phyloP scores from a whole-genome alignment of 208 protist genomes.

The Vickermania ingenoplastis region DNA sequence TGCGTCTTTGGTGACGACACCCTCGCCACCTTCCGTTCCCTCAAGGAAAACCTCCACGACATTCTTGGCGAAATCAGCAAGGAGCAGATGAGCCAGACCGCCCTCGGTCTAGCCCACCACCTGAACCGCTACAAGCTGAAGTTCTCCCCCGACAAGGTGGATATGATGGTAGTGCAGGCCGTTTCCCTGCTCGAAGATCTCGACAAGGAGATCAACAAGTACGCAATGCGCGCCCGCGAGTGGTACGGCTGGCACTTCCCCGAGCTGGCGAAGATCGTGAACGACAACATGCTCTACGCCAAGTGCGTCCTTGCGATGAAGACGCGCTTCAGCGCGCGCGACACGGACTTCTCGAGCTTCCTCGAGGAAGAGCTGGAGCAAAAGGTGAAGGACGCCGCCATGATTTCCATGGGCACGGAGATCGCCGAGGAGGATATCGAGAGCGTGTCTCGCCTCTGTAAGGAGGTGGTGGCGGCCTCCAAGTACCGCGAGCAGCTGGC shows the following conservation, averaged over 20 bases:
- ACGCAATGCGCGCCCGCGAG: slow-evolving; percentile 98
- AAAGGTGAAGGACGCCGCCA: slow-evolving; percentile 93
- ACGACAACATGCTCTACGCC: slow-evolving; percentile 95
- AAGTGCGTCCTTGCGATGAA: slow-evolving; percentile 89
- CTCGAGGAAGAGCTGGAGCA: slow-evolving; percentile 94
- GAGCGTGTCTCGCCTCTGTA: slow-evolving; percentile 91
- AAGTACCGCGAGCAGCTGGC: slow-evolving; percentile 93
- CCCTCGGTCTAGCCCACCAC: slow-evolving; percentile 98
- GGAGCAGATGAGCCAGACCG: slow-evolving; percentile 91
- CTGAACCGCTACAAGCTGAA: slow-evolving; percentile 99
- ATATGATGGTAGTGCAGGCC: slow-evolving; percentile 99
- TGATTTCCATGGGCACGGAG: slow-evolving; percentile 99
- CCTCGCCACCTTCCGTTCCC: slow-evolving; percentile 91
- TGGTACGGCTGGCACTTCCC: slow-evolving; percentile 99
- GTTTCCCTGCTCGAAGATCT: slow-evolving; percentile 98
- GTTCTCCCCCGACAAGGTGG: slow-evolving; percentile 99
- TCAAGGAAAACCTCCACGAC: slow-evolving; percentile 88
- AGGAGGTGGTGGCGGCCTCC: slow-evolving; percentile 85
- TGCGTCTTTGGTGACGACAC: slow-evolving; percentile 88
- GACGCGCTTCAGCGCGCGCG: slow-evolving; percentile 85
- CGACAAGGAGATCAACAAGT: slow-evolving; percentile 99
- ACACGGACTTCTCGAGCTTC: slow-evolving; percentile 92
- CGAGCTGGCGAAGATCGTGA: slow-evolving; percentile 96
- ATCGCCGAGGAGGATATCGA: slow-evolving; percentile 93
- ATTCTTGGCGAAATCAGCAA: slow-evolving; percentile 84